Conservation (phyloP, 331 rosid species). For the Erythrophleum ivorense region DNA sequence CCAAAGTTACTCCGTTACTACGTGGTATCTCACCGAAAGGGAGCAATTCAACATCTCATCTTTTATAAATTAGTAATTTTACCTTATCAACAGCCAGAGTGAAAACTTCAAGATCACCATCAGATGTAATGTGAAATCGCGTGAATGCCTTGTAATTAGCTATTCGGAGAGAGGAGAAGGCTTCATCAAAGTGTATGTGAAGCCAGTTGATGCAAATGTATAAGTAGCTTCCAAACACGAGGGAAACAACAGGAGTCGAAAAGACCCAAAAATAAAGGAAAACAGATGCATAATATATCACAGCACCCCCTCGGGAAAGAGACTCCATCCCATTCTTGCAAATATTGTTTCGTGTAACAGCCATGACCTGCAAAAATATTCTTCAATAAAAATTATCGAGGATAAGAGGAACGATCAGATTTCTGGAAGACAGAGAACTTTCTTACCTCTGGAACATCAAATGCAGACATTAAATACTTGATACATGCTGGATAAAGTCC, state of each 20-base stretch:
- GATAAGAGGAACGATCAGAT: slow-evolving; percentile 9
- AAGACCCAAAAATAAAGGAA: slow-evolving; percentile 97
- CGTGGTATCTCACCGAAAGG: neutral
- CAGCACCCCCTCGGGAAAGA: slow-evolving; percentile 80
- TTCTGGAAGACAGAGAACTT: neutral
- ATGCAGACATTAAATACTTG: slow-evolving; percentile 95
- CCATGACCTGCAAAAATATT: slow-evolving; percentile 80
- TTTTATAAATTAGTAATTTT: slow-evolving; percentile 17
- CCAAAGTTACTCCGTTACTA: neutral
- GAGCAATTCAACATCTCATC: slow-evolving; percentile 6
- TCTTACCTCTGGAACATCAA: slow-evolving; percentile 98
- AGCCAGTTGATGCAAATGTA: slow-evolving; percentile 98
- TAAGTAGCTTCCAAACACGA: slow-evolving; percentile 91
- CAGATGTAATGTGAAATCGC: slow-evolving; percentile 72
- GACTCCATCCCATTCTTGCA: slow-evolving; percentile 89
- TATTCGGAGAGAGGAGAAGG: slow-evolving; percentile 93
- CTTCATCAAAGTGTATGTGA: slow-evolving; percentile 95
- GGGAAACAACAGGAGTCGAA: slow-evolving; percentile 95
- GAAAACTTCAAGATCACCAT: slow-evolving; percentile 95
- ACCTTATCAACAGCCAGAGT: slow-evolving; percentile 97
- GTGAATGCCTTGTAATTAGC: slow-evolving; percentile 96
- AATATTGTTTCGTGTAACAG: slow-evolving; percentile 85
- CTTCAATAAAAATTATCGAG: slow-evolving; percentile 28
- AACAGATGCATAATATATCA: slow-evolving; percentile 81
- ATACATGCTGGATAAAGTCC: slow-evolving; percentile 98